These are phyloP conservation scores for Pelomyxa schiedti DNA, from an alignment of 78 protist genomes.

Conservation along the genomic window DNA sequence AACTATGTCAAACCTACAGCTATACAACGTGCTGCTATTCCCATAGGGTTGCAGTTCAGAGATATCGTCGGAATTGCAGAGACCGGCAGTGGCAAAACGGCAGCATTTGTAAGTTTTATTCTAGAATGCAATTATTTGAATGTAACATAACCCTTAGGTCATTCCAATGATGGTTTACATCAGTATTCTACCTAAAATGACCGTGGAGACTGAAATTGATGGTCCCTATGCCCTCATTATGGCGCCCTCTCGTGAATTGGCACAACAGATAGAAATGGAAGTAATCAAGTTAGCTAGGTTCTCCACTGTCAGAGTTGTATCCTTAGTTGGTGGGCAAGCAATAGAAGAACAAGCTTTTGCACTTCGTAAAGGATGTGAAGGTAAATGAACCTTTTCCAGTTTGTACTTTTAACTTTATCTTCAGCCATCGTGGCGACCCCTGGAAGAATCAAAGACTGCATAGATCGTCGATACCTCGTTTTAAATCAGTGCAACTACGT, in stretches of 20 bases:
- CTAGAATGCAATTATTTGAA: too few species aligned
- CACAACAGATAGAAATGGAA: constrained; percentile 71
- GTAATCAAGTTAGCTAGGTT: constrained; percentile 25
- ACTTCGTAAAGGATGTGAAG: constrained; percentile 58
- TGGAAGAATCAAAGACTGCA: constrained; percentile 73
- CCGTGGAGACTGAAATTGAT: constrained; percentile 20
- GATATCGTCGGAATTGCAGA: constrained; percentile 75
- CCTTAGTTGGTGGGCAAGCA: constrained; percentile 75
- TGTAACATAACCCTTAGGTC: too few species aligned
- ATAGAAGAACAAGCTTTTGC: constrained; percentile 50
- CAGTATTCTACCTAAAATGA: constrained; percentile 31
- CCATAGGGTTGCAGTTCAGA: constrained; percentile 55
- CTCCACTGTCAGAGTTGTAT: constrained; percentile 34
- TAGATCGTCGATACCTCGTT: constrained; percentile 68
- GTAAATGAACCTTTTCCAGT: not conserved
- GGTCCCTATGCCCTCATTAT: constrained; percentile 72
- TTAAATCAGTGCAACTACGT: constrained; percentile 79
- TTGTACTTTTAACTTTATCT: not conserved
- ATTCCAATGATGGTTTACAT: constrained; percentile 58
- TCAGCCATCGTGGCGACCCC: constrained; percentile 78
- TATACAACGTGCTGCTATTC: constrained; percentile 73
- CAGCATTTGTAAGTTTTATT: too few species aligned
- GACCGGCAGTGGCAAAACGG: constrained; percentile 71
- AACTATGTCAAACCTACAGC: constrained; percentile 76
- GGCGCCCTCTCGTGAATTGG: constrained; percentile 77